Percentiles rank a stretch among this genome's conserved stretches.
phyloP scores from a whole-genome alignment of 768 basidiomycete species.

The Boletus eberwhitei region DNA sequence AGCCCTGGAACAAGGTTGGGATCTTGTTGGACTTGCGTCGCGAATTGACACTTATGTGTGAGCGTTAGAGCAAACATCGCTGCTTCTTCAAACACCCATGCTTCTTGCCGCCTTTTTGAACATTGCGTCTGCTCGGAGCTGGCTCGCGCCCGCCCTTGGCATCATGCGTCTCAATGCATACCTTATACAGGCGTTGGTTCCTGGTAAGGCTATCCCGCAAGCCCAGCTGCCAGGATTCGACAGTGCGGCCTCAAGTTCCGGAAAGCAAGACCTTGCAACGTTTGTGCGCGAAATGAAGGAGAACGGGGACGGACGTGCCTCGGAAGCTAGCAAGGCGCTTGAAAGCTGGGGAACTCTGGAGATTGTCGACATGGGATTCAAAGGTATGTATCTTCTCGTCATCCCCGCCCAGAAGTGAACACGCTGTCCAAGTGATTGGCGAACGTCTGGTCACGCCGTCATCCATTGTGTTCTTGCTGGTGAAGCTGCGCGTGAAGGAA shows the following conservation, averaged over 20 bases:
- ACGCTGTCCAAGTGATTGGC: constrained; percentile 64
- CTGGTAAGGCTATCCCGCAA: constrained; percentile 46
- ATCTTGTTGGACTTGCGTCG: constrained; percentile 1
- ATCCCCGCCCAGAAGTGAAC: not conserved
- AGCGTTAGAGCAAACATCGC: constrained; percentile 60
- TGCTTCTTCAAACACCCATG: constrained; percentile 70
- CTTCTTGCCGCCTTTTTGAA: constrained; percentile 79
- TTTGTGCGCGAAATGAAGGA: constrained; percentile 19
- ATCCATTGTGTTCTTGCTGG: constrained; percentile 80
- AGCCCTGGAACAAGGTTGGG: constrained; percentile 61
- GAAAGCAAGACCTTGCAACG: constrained; percentile 13
- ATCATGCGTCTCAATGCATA: constrained; percentile 82
- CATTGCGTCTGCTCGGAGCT: constrained; percentile 82
- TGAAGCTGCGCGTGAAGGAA: constrained; percentile 75
- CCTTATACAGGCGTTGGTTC: constrained; percentile 78
- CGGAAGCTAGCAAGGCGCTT: constrained; percentile 49
- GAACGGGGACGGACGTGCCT: constrained; percentile 14
- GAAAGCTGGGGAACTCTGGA: constrained; percentile 74
- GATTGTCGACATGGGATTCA: constrained; percentile 79
- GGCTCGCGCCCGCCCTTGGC: constrained; percentile 76
- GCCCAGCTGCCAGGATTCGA: constrained; percentile 80
- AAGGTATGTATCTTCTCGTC: constrained; percentile 50
- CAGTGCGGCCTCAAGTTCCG: constrained; percentile 31
- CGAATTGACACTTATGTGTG: not conserved
- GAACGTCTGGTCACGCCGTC: constrained; percentile 86